Evolutionary conservation across 345 rosid species (phyloP), one percentile per base, ranked within the genome.

Genomic region (Sisymbrium altissimum): DNA sequence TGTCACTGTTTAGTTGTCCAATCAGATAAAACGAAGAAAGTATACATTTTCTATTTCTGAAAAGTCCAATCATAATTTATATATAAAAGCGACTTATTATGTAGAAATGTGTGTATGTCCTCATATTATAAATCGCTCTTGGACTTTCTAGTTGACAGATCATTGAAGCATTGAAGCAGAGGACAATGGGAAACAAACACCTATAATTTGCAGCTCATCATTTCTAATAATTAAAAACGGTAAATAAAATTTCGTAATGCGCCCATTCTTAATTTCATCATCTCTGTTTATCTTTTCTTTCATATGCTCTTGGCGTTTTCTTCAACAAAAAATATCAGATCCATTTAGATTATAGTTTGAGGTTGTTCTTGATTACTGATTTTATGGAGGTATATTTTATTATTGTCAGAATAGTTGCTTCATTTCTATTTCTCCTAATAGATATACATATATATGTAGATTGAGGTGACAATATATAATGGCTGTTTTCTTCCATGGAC

Each of bases 1-100:
- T 50, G 63, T 72, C 77, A 72, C 77, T 64, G 77, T 72, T 72
- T 41, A 41, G 70, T 64, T 54, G 70, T 64, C 77, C 77, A 72
- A 72, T 72, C 54, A 72, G 2, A 72, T 41, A 10, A n/a, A 53
- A 55, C 32, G 70, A 72, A 53, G 63, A 72, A 64, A 72, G 14
- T 6, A 43, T 32, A 73, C 23, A 54, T 62, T 63, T 63, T 43
- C 19, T 14, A 52, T 18, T 60, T 64, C 30, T 73, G 38, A 64
- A 73, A 73, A 64, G 71, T 73, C 64, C 45, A 73, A 54, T 64
- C 48, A 49, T 21, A 62, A 1, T 17, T 71, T 15, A 48, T 60
- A 25, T 48, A 60, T 55, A 23, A 25, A 59, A 46, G 60, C 19
- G 48, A 70, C 59, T 71, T 45, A 35, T 29, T 35, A 35, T 43